Base-by-base conservation (phyloP, 352 stramenopile species). In the Phytopythium oedochilum region DNA sequence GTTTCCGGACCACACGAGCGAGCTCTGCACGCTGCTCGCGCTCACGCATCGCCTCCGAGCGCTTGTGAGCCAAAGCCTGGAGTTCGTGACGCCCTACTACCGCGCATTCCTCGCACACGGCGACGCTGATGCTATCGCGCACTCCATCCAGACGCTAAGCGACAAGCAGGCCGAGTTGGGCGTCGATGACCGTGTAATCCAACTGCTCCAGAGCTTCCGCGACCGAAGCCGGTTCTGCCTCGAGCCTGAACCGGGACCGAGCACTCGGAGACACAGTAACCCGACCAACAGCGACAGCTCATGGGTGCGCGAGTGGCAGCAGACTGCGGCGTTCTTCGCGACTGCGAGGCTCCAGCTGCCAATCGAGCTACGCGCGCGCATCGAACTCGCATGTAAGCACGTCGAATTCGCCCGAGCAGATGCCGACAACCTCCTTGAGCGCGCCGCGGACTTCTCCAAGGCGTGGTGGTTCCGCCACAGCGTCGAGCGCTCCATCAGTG, bases 271-370 rank as follows among this genome's bases (percentile, higher is more conserved):
- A 22, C 45, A 39, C 10, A 38, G 45, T 18, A 51, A 38, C 14
- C 28, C 28, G 10, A 17, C 17, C 46, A 29, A 34, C 55, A 29
- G 32, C 36, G 36, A 25, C 49, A 32, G 47, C 45, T 60, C 60
- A 1, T 88, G 78, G 75, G 60, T 74, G 3, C 75, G 78, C n/a
- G 72, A 88, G 61, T 88, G 78, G 78, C 66, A 75, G 8, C 78
- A 88, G 54, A 56, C 82, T 5, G 84, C 72, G 36, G 55, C 71
- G 6, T 61, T 77, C 38, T 57, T 88, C 9, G 55, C 51, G 2
- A 59, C 32, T 14, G 47, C 26, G 12, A 45, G 60, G 28, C 23
- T 76, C 0, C 60, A 59, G 1, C 29, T 68, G 4, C 55, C 75
- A 5, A 18, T 54, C 10, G 17, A 59, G 0, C 47, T 86, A 5